Percentiles rank a stretch among this genome's conserved stretches.
Conservation (phyloP, 106 monocot genomes). For the Posidonia australis region DNA sequence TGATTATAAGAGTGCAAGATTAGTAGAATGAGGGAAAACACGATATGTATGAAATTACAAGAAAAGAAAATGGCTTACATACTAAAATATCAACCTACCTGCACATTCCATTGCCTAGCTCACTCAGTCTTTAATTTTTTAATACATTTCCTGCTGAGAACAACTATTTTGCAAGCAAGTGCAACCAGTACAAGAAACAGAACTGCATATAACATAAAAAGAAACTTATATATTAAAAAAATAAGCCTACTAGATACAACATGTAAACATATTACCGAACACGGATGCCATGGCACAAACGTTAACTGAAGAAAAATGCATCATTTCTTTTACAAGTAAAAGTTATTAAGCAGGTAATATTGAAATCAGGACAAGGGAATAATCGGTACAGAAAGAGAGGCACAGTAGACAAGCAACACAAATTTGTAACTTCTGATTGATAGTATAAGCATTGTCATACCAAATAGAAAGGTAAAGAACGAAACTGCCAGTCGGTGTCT, state of each 20-base stretch:
- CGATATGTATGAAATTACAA: background rate
- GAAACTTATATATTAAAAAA: background rate
- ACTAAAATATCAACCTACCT: background rate
- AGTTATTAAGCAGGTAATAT: background rate
- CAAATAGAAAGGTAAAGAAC: constrained; percentile 17
- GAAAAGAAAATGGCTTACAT: background rate
- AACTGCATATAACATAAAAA: constrained; percentile 15
- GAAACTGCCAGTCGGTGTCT: constrained; percentile 38
- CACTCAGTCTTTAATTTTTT: constrained; percentile 25
- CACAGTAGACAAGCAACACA: background rate
- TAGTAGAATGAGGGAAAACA: background rate
- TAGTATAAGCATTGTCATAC: constrained; percentile 17
- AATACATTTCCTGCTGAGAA: constrained; percentile 10
- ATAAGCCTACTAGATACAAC: too few relatives aligned
- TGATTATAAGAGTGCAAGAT: background rate
- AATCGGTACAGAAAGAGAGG: background rate
- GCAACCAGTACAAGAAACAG: constrained; percentile 6
- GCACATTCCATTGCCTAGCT: background rate
- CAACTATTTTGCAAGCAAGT: constrained; percentile 1
- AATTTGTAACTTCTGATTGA: background rate
- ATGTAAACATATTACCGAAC: too few relatives aligned
- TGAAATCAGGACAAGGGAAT: background rate
- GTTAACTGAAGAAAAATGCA: too few relatives aligned
- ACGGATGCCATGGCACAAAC: too few relatives aligned
- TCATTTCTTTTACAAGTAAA: too few relatives aligned